These are phyloP conservation scores for Coemansia sp. DNA, from an alignment of 192 early-diverging fungal genomes.

Conservation along the genomic window DNA sequence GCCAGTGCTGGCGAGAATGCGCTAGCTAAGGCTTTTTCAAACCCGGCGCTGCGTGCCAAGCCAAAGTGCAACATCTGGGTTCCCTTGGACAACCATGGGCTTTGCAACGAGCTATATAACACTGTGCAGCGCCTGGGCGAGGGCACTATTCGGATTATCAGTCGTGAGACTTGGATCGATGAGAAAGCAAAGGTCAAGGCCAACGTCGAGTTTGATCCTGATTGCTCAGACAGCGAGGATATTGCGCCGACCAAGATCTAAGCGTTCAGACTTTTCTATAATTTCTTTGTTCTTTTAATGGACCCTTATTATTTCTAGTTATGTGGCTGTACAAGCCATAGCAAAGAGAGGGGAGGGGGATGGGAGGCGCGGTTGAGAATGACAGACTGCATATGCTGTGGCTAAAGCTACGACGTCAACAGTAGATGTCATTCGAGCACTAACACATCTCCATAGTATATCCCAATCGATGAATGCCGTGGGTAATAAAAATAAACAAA, in stretches of 20 bases:
- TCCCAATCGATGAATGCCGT: neutral
- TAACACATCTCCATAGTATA: no score
- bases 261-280: no score
- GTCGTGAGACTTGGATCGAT: conserved; percentile 22
- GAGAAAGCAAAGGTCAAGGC: conserved; percentile 42
- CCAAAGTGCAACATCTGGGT: conserved; percentile 30
- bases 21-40: conserved; percentile 35
- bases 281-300: neutral
- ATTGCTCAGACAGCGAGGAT: conserved; percentile 1
- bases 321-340: no score
- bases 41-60: conserved; percentile 39
- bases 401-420: neutral
- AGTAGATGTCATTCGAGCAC: neutral
- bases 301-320: no score
- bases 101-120: conserved; percentile 27
- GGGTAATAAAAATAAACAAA: neutral
- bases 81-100: conserved; percentile 39
- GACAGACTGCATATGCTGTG: neutral
- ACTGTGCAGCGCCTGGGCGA: conserved; percentile 24
- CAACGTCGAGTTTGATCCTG: conserved; percentile 46
- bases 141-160: conserved; percentile 29
- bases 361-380: neutral
- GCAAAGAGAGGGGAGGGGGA: no score
- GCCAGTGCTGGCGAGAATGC: conserved; percentile 14
- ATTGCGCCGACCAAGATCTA: neutral